Base-by-base conservation (phyloP, 2,329 filamentous ascomycete genomes). In the Remersonia thermophila region DNA sequence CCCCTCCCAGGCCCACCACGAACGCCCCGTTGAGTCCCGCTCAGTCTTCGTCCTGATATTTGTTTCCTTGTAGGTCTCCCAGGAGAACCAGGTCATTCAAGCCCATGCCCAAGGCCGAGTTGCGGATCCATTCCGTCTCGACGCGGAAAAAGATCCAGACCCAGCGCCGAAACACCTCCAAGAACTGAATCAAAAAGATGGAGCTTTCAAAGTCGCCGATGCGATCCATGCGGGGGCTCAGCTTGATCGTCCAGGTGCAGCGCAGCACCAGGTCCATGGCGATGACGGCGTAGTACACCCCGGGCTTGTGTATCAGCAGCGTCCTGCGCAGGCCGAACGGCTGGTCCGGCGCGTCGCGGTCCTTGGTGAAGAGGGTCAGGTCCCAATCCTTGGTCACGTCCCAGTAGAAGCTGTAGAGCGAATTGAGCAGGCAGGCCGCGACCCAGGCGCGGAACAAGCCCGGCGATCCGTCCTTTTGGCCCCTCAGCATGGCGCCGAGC, bases 371-470 rank as follows among this genome's bases (percentile, higher is more conserved):
- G 11, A 96, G 68, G 0, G 81, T 83, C 43, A 98, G 67, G 54
- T 96, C 91, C 91, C 91, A 98, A 65, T 98, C 91, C 62, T 87
- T 91, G 37, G 84, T 71, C 20, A 96, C 77, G 52, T 98, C 91
- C 91, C 91, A 98, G 67, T 91, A 98, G 64, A 96, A 96, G n/a
- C 82, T 86, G 61, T 94, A 98, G 30, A 82, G 66, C 11, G 84
- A 93, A 58, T 98, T 95, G 50, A 91, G 54, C 25, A 85, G 63
- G 20, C 84, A 81, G 30, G 80, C 80, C 26, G 71, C 59, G 20
- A 93, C 63, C 78, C 84, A 91, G 32, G 64, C 62, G 28, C 63
- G 64, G 55, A 73, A 70, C 39, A 73, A 53, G 1, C 55, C 51
- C 3, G 61, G 8, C 49, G 55, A 15, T 55, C 57, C 26, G 55